Evolutionary conservation across 164 flowering plant genomes (phyloP).

Genomic region (Piper betle): DNA sequence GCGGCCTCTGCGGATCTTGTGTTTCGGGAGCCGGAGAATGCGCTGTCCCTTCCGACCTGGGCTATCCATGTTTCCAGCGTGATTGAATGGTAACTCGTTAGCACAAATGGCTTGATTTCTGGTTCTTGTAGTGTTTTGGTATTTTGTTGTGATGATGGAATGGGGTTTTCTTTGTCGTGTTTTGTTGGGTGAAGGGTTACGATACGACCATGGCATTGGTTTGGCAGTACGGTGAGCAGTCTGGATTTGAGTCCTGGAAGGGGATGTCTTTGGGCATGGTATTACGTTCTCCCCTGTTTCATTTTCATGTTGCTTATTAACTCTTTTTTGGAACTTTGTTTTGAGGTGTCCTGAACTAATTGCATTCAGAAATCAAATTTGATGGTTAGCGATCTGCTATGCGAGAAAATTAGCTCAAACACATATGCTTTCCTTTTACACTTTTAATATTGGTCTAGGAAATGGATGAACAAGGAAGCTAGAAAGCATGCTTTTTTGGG

Average conservation of each 20-base stretch:
- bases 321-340: too few species aligned
- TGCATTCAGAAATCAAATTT: too few species aligned
- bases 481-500: too few species aligned
- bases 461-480: too few species aligned
- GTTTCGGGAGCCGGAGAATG: conserved; percentile 66
- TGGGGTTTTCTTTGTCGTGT: background rate
- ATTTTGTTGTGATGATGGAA: background rate
- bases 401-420: too few species aligned
- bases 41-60: conserved; percentile 96
- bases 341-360: too few species aligned
- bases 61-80: conserved; percentile 91
- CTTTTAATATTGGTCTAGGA: too few species aligned
- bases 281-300: conserved; percentile 13
- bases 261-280: conserved; percentile 99
- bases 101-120: background rate
- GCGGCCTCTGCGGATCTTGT: conserved; percentile 20
- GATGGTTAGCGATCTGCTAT: too few species aligned
- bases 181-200: conserved; percentile 37
- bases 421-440: too few species aligned
- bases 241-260: conserved; percentile 85
- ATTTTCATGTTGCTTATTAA: background rate
- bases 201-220: conserved; percentile 82
- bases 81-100: conserved; percentile 56
- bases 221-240: conserved; percentile 84
- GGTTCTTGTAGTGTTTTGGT: background rate